phyloP scores from a whole-genome alignment of 2,329 filamentous ascomycete species.

The Colletotrichum graminicola region DNA sequence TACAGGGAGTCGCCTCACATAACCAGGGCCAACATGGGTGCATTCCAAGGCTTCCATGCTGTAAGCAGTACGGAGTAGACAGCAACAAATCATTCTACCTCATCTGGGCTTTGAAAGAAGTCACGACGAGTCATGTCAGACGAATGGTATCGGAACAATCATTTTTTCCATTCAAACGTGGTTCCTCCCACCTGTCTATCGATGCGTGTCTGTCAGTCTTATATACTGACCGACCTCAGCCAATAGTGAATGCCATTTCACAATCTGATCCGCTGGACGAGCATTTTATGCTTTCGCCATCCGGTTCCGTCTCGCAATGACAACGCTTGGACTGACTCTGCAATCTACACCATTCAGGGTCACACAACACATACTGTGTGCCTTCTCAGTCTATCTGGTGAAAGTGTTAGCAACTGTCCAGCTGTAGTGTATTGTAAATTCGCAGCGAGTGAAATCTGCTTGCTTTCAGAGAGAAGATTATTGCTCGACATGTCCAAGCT shows the following conservation, averaged over 20 bases:
- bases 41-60: background rate
- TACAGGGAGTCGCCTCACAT: background rate
- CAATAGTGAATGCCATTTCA: too few species aligned
- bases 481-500: conserved; percentile 59
- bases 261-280: background rate
- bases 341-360: background rate
- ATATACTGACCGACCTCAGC: background rate
- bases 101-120: background rate
- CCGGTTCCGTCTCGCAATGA: background rate
- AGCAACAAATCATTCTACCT: background rate
- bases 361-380: background rate
- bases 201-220: background rate
- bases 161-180: background rate
- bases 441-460: background rate
- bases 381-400: background rate
- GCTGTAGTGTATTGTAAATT: background rate
- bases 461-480: conserved; percentile 69
- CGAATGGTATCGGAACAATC: background rate
- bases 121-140: background rate
- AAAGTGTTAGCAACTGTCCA: conserved; percentile 9
- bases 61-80: too few species aligned
- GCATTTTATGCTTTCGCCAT: background rate
- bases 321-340: background rate
- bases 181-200: background rate
- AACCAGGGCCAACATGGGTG: background rate